Conservation (phyloP, 1,139 yeast species). For the Pichia sp. region DNA sequence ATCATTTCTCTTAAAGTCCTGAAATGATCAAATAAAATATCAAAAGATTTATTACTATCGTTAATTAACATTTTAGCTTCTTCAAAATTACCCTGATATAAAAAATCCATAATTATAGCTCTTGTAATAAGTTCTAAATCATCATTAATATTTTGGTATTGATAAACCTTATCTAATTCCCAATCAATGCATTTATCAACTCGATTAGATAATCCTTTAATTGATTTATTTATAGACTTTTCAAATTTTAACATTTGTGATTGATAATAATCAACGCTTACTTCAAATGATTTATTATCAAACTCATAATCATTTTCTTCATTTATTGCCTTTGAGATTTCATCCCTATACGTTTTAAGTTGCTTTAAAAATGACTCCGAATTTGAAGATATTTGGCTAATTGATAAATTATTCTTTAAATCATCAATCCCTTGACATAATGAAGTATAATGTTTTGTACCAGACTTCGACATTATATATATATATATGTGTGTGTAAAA, state of each 20-base stretch:
- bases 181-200: slow-evolving; percentile 32
- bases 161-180: slow-evolving; percentile 30
- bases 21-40: slow-evolving; percentile 31
- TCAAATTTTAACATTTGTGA: slow-evolving; percentile 21
- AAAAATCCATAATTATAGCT: slow-evolving; percentile 39
- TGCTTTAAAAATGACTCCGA: slow-evolving; percentile 5
- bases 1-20: slow-evolving; percentile 27
- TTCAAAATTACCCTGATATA: slow-evolving; percentile 39
- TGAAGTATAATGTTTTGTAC: slow-evolving; percentile 8
- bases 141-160: slow-evolving; percentile 29
- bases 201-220: slow-evolving; percentile 31
- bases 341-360: neutral
- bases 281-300: neutral
- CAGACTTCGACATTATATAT: neutral
- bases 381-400: slow-evolving; percentile 28
- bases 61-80: slow-evolving; percentile 23
- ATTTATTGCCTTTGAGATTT: neutral
- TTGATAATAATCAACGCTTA: slow-evolving; percentile 4
- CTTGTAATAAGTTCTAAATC: slow-evolving; percentile 26
- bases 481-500: too few species aligned
- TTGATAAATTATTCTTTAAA: slow-evolving; percentile 21
- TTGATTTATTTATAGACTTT: slow-evolving; percentile 24
- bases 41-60: slow-evolving; percentile 27
- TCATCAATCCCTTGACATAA: slow-evolving; percentile 28
- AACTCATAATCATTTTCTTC: neutral